Conservation (phyloP, 2,329 filamentous ascomycete genomes). For the Davidsoniella australis region DNA sequence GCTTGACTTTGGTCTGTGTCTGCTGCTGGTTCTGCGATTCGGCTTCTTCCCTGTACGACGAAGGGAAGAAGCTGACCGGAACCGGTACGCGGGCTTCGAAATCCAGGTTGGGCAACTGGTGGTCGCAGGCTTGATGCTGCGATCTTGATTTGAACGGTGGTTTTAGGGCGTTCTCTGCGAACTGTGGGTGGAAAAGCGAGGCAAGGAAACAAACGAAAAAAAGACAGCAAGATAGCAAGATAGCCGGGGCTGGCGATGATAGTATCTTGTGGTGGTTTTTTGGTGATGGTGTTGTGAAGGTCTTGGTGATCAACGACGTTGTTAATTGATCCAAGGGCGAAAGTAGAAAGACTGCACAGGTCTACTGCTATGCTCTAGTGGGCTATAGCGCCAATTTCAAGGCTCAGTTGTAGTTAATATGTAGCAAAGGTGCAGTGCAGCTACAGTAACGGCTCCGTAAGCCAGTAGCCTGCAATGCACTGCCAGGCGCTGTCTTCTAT, state of each 20-base stretch:
- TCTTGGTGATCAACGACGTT: too few relatives aligned
- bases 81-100: conserved; percentile 99
- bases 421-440: too few relatives aligned
- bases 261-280: background rate
- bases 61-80: conserved; percentile 99
- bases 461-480: too few relatives aligned
- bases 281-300: too few relatives aligned
- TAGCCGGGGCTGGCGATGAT: background rate
- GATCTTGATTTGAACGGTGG: background rate
- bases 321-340: too few relatives aligned
- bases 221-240: background rate
- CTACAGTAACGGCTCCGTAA: too few relatives aligned
- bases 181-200: background rate
- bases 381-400: too few relatives aligned
- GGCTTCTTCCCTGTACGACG: conserved; percentile 58
- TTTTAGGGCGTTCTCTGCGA: background rate
- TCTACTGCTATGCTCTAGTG: too few relatives aligned
- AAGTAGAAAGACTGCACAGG: too few relatives aligned
- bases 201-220: background rate
- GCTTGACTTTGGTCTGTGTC: conserved; percentile 14
- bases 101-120: conserved; percentile 88
- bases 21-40: conserved; percentile 15
- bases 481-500: too few relatives aligned
- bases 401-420: too few relatives aligned
- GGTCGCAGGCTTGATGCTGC: background rate